These are phyloP conservation scores for Backusella mclennaniae DNA, from an alignment of 192 early-diverging fungal species.

Conservation along the genomic window DNA sequence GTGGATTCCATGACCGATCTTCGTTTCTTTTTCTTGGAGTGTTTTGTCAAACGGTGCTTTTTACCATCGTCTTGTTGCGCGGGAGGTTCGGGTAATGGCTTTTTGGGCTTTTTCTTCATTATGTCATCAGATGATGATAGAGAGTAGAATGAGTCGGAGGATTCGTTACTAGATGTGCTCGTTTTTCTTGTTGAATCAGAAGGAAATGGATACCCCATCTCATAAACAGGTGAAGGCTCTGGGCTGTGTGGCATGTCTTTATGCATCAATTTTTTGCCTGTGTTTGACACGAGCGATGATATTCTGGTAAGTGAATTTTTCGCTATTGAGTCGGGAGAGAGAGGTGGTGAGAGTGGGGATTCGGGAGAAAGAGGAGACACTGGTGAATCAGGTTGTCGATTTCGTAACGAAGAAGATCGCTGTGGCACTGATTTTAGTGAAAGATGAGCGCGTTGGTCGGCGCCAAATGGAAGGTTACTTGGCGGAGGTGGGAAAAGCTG, in stretches of 20 bases:
- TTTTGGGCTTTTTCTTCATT: background rate
- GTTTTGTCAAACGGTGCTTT: background rate
- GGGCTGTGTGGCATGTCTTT: conserved; percentile 8
- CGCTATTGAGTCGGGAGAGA: background rate
- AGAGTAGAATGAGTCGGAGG: background rate
- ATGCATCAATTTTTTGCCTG: background rate
- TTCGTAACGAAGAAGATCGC: conserved; percentile 16
- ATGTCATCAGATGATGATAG: conserved; percentile 5
- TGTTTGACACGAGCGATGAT: background rate
- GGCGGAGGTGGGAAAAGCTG: background rate
- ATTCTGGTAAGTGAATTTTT: background rate
- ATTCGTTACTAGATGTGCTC: conserved; percentile 5
- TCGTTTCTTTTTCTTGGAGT: conserved; percentile 14
- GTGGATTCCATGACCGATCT: conserved; percentile 14
- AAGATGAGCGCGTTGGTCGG: background rate
- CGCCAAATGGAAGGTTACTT: conserved; percentile 2
- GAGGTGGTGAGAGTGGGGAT: background rate
- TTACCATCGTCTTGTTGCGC: background rate
- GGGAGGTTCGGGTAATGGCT: conserved; percentile 13
- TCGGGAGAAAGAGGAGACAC: background rate
- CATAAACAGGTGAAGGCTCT: background rate
- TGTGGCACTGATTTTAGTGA: background rate
- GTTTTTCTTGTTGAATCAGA: background rate
- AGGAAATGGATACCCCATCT: background rate
- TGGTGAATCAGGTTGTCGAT: conserved; percentile 1